These are phyloP conservation scores for Penicillium carneum DNA, from an alignment of 2,329 filamentous ascomycete genomes.

Conservation along the genomic window DNA sequence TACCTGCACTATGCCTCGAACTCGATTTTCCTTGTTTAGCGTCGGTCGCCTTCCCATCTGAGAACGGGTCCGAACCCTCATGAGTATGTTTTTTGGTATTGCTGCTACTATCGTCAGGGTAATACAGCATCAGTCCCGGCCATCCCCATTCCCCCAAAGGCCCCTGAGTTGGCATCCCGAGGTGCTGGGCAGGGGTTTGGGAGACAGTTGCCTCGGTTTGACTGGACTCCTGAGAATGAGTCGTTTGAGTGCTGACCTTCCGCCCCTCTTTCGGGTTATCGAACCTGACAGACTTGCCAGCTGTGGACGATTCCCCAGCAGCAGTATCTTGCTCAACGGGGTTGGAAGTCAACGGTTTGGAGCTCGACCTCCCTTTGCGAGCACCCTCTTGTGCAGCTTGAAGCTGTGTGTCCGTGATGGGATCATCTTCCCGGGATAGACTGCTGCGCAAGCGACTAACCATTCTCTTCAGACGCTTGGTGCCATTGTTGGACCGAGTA, in stretches of 20 bases:
- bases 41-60: slow-evolving; percentile 29
- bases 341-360: slow-evolving; percentile 11
- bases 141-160: slow-evolving; percentile 20
- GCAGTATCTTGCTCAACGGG: slow-evolving; percentile 7
- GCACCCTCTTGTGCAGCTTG: background rate
- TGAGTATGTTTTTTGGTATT: slow-evolving; percentile 3
- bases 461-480: slow-evolving; percentile 23
- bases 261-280: slow-evolving; percentile 30
- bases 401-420: slow-evolving; percentile 10
- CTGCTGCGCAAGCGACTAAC: slow-evolving; percentile 22
- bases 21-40: background rate
- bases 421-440: slow-evolving; percentile 21
- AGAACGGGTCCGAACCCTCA: slow-evolving; percentile 32
- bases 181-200: slow-evolving; percentile 43
- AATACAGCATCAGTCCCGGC: slow-evolving; percentile 18
- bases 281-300: slow-evolving; percentile 8
- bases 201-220: slow-evolving; percentile 44
- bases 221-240: slow-evolving; percentile 44
- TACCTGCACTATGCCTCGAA: slow-evolving; percentile 25
- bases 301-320: background rate
- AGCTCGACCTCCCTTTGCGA: background rate
- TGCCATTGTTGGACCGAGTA: slow-evolving; percentile 20
- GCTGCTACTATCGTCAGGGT: background rate
- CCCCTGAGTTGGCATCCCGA: slow-evolving; percentile 33
- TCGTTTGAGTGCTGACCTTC: slow-evolving; percentile 45